phyloP scores from a whole-genome alignment of 768 basidiomycete genomes.

The Paxillus involutus region DNA sequence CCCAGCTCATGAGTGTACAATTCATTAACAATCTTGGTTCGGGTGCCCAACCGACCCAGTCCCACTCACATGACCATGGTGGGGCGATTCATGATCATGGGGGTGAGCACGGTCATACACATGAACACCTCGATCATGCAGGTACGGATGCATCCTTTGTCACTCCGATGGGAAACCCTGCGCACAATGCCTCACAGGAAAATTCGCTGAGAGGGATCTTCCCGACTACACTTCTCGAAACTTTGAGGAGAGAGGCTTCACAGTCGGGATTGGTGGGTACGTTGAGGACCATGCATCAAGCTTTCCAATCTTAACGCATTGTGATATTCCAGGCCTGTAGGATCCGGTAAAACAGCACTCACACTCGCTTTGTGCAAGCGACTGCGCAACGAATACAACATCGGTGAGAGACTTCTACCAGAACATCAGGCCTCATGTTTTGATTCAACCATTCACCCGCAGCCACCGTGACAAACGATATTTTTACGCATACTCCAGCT shows the following conservation, averaged over 20 bases:
- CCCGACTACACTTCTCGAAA: slow-evolving; percentile 84
- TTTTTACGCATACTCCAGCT: slow-evolving; percentile 42
- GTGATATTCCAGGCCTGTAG: slow-evolving; percentile 73
- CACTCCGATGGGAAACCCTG: background rate
- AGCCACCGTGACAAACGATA: too few species aligned
- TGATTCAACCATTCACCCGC: too few species aligned
- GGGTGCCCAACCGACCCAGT: slow-evolving; percentile 30
- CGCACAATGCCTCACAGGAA: slow-evolving; percentile 52
- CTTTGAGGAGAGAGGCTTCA: slow-evolving; percentile 93
- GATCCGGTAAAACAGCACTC: slow-evolving; percentile 95
- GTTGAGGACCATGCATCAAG: slow-evolving; percentile 22
- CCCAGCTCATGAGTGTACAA: slow-evolving; percentile 55
- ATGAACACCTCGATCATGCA: slow-evolving; percentile 88
- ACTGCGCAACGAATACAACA: slow-evolving; percentile 83
- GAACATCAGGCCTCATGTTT: background rate
- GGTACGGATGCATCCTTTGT: slow-evolving; percentile 43
- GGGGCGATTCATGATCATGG: slow-evolving; percentile 51
- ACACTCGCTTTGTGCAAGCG: slow-evolving; percentile 86
- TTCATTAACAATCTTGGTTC: slow-evolving; percentile 71
- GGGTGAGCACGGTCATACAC: slow-evolving; percentile 90
- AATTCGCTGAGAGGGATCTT: slow-evolving; percentile 88
- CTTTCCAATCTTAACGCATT: background rate
- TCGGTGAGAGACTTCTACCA: slow-evolving; percentile 54
- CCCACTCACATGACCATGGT: slow-evolving; percentile 54
- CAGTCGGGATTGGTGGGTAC: slow-evolving; percentile 96